These are phyloP conservation scores for Claviceps sp. DNA, from an alignment of 2,329 filamentous ascomycete species.

Conservation along the genomic window DNA sequence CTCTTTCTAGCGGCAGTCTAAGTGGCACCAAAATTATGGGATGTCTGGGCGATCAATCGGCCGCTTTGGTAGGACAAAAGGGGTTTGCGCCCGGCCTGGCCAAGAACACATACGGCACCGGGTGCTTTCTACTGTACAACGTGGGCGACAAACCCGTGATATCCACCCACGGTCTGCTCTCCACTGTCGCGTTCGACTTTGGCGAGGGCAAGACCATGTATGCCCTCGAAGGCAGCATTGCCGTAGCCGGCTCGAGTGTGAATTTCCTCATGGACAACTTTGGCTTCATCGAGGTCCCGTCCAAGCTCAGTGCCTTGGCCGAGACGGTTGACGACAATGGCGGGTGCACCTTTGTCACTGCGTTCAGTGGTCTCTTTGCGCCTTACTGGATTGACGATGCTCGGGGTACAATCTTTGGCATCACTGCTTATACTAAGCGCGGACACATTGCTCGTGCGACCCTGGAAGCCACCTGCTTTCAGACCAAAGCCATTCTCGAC, in stretches of 20 bases:
- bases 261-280: conserved; percentile 52
- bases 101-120: conserved; percentile 80
- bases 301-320: conserved; percentile 31
- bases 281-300: conserved; percentile 37
- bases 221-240: conserved; percentile 64
- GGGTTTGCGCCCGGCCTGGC: conserved; percentile 63
- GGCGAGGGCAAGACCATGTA: conserved; percentile 54
- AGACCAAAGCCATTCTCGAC: conserved; percentile 69
- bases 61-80: conserved; percentile 67
- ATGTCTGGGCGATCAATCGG: conserved; percentile 70
- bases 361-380: conserved; percentile 68
- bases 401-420: conserved; percentile 65
- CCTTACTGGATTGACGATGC: conserved; percentile 81
- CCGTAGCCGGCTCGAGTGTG: conserved; percentile 62
- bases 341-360: conserved; percentile 65
- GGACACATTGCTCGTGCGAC: conserved; percentile 71
- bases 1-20: conserved; percentile 44
- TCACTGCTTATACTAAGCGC: conserved; percentile 62
- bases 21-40: conserved; percentile 60
- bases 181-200: conserved; percentile 68
- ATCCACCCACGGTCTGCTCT: conserved; percentile 61
- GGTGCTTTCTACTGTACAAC: conserved; percentile 76
- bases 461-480: conserved; percentile 69
- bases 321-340: conserved; percentile 51
- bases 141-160: conserved; percentile 68